Conservation (phyloP, 225 moss, liverwort and hornwort species). For the Marchantia polymorpha region DNA sequence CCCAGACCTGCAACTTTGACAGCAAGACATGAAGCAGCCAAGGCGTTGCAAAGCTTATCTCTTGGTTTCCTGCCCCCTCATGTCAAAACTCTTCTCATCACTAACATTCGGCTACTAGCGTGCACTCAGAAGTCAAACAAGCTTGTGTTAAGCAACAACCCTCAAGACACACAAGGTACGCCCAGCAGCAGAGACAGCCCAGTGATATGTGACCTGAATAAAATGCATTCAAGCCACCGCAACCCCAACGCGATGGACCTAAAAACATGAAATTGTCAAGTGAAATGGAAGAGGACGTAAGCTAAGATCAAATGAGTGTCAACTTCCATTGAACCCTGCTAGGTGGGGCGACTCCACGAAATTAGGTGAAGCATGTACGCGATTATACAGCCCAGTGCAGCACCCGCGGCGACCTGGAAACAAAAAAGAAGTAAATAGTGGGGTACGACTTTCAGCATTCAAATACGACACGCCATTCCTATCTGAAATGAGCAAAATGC, state of each 20-base stretch:
- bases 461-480: no score
- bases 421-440: neutral
- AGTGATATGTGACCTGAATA: constrained; percentile 5
- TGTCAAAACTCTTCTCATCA: constrained; percentile 9
- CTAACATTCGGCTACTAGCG: constrained; percentile 10
- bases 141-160: neutral
- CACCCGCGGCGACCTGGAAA: constrained; percentile 84
- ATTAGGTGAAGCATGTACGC: constrained; percentile 73
- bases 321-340: neutral
- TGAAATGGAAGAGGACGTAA: neutral
- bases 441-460: neutral
- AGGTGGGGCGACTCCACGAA: constrained; percentile 29
- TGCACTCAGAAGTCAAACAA: constrained; percentile 2
- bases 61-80: constrained; percentile 2
- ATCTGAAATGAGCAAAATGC: neutral
- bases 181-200: neutral
- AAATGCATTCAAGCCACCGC: constrained; percentile 2
- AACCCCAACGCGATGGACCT: constrained; percentile 6
- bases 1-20: neutral
- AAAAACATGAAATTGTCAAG: neutral
- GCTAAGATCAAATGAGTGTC: neutral
- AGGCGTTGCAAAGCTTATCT: constrained; percentile 3
- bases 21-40: neutral
- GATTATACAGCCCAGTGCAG: constrained; percentile 74
- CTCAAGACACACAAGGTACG: constrained; percentile 4